Percentiles rank a stretch among this genome's conserved stretches.
These are phyloP conservation scores for Tulasnella sp. DNA, from an alignment of 768 basidiomycete species.

Conservation along the genomic window DNA sequence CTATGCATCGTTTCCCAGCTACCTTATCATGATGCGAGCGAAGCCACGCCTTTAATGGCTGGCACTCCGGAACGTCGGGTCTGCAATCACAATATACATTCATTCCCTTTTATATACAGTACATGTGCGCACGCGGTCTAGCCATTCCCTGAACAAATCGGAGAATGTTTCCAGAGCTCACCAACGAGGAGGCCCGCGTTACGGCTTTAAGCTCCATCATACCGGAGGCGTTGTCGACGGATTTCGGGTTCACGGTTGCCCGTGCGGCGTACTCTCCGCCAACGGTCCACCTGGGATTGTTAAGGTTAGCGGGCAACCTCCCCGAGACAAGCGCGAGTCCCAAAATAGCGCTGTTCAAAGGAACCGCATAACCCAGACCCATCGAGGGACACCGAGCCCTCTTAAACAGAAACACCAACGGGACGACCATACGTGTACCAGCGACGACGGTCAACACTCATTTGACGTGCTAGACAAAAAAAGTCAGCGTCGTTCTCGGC, in stretches of 20 bases:
- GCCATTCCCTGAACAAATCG: neutral
- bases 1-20: no score
- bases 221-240: neutral
- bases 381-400: no score
- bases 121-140: neutral
- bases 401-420: neutral
- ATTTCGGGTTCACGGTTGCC: neutral
- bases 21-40: no score
- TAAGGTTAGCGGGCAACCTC: neutral
- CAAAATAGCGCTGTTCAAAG: neutral
- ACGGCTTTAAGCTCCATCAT: neutral
- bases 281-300: neutral
- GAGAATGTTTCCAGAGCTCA: neutral
- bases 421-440: neutral
- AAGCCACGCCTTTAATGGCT: no score
- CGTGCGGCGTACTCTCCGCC: neutral
- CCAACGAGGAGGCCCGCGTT: conserved; percentile 1
- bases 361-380: neutral
- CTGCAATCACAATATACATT: no score
- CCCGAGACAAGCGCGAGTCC: neutral
- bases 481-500: neutral
- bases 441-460: neutral
- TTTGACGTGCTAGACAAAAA: neutral
- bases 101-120: no score
- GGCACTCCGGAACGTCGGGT: no score